Evolutionary conservation across 164 flowering plant genomes (phyloP).

Genomic region (Nelumbo lutea): DNA sequence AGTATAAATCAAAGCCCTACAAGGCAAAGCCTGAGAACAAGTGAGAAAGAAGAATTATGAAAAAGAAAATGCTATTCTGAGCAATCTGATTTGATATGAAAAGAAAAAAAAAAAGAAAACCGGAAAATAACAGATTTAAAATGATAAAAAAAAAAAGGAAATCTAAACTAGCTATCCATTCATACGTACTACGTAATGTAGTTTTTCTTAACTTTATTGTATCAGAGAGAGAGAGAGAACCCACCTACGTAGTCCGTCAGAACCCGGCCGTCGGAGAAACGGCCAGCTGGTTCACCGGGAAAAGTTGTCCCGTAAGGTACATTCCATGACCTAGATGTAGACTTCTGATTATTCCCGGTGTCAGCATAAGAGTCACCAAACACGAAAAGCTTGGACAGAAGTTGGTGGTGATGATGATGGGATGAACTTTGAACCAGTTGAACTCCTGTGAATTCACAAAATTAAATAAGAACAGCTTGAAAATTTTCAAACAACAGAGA

Average conservation of each 20-base stretch:
- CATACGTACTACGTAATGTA: no score
- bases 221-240: background rate
- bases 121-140: no score
- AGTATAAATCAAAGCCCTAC: no score
- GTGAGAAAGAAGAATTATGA: no score
- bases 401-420: background rate
- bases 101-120: no score
- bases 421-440: conserved; percentile 11
- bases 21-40: no score
- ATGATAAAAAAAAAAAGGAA: background rate
- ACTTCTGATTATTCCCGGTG: conserved; percentile 42
- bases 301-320: conserved; percentile 62
- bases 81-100: no score
- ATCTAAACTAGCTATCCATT: no score
- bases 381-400: conserved; percentile 39
- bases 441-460: conserved; percentile 4
- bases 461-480: background rate
- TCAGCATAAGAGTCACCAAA: conserved; percentile 80
- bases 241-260: conserved; percentile 61
- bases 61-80: no score
- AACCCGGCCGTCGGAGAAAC: conserved; percentile 68
- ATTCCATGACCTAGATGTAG: conserved; percentile 36
- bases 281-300: conserved; percentile 66
- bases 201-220: no score
- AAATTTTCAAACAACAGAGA: no score